These are phyloP conservation scores for Globisporangium polare DNA, from an alignment of 352 stramenopile genomes.

Conservation along the genomic window DNA sequence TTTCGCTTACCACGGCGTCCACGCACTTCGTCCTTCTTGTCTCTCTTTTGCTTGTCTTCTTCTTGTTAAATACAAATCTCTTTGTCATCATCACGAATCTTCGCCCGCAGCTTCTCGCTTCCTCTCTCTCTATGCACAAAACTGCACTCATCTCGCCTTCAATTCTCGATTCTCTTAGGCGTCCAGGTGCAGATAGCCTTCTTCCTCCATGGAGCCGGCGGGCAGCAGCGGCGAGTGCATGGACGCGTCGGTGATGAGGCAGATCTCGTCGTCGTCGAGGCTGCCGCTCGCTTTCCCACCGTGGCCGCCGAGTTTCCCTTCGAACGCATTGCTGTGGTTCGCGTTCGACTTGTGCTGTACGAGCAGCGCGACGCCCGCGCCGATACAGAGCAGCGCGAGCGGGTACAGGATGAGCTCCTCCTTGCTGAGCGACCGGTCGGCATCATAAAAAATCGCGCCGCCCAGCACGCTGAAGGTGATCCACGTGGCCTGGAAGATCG, in stretches of 20 bases:
- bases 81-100: not conserved
- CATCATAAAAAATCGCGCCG: constrained; percentile 81
- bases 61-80: constrained; percentile 11
- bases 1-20: not conserved
- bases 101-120: not conserved
- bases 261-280: constrained; percentile 46
- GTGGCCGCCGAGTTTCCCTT: constrained; percentile 7
- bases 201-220: constrained; percentile 33
- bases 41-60: not conserved
- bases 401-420: constrained; percentile 71
- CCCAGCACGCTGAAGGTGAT: constrained; percentile 87
- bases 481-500: constrained; percentile 86
- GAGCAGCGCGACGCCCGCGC: constrained; percentile 59
- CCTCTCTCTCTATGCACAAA: not conserved
- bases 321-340: not conserved
- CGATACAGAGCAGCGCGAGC: constrained; percentile 65
- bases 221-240: constrained; percentile 62
- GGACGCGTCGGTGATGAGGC: constrained; percentile 56
- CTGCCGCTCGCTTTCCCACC: constrained; percentile 15
- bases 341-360: constrained; percentile 45
- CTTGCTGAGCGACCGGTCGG: constrained; percentile 46
- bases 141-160: not conserved
- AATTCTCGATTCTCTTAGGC: constrained; percentile 9
- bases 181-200: constrained; percentile 55
- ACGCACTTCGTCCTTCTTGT: not conserved